Conservation (phyloP, 306 rosid genomes). For the Fragaria nilgerrensis region DNA sequence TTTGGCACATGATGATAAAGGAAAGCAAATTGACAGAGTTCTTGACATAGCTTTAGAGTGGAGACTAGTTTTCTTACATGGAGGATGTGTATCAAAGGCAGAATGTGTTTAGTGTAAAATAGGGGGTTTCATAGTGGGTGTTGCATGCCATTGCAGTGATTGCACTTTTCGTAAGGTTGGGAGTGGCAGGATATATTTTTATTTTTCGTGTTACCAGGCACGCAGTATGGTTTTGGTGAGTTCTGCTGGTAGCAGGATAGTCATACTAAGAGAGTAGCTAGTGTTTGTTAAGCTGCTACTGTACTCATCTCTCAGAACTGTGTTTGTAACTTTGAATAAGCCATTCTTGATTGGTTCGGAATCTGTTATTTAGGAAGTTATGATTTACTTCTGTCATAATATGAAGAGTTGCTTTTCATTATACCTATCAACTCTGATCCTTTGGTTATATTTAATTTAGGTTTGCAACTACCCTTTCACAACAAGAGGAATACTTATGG, state of each 20-base stretch:
- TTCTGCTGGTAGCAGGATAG: neutral
- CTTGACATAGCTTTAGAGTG: neutral
- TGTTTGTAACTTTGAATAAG: neutral
- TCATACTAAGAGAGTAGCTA: neutral
- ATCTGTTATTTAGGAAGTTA: neutral
- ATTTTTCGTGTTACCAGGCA: neutral
- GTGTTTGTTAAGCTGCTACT: neutral
- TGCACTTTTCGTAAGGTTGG: neutral
- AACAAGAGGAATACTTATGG: slow-evolving; percentile 95
- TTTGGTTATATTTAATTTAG: slow-evolving; percentile 39
- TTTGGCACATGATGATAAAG: too few species aligned
- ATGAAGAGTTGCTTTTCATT: neutral
- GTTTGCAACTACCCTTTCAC: slow-evolving; percentile 95
- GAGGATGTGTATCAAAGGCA: neutral
- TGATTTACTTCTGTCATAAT: neutral
- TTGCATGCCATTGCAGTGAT: neutral
- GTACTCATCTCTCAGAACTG: neutral
- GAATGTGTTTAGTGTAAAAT: neutral
- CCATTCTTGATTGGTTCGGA: neutral
- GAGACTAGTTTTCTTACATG: neutral
- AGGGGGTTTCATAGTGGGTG: neutral
- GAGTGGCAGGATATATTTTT: neutral
- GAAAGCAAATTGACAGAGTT: neutral
- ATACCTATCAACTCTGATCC: neutral
- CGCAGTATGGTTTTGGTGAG: neutral